Percentiles rank a stretch among this genome's conserved stretches.
Evolutionary conservation across 306 rosid genomes (phyloP).

Genomic region (Abrus pulchellus): DNA sequence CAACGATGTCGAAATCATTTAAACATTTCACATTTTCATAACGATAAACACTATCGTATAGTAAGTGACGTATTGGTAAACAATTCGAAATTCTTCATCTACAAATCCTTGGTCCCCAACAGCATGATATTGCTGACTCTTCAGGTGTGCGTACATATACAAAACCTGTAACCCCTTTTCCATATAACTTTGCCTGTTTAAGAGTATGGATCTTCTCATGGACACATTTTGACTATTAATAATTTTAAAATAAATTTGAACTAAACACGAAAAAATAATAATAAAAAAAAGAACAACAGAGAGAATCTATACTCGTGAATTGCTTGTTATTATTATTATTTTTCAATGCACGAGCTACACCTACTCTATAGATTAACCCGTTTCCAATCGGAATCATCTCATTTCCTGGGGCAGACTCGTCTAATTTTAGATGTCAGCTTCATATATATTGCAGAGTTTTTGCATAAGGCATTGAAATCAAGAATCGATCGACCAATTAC

Average conservation of each 20-base stretch:
- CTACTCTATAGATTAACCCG: background rate
- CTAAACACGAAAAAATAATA: too few relatives aligned
- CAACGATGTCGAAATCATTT: background rate
- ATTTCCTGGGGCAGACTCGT: background rate
- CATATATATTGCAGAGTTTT: background rate
- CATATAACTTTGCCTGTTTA: too few relatives aligned
- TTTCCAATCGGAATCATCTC: background rate
- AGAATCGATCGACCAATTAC: background rate
- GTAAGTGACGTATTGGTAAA: background rate
- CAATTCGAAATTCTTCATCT: background rate
- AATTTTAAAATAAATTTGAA: too few relatives aligned
- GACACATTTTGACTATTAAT: too few relatives aligned
- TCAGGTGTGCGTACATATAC: background rate
- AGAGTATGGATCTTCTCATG: too few relatives aligned
- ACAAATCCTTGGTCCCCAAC: background rate
- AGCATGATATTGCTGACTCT: background rate
- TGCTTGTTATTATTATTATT: too few relatives aligned
- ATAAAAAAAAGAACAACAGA: too few relatives aligned
- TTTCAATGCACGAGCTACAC: background rate
- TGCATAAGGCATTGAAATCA: background rate
- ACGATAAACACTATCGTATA: background rate
- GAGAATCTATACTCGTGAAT: too few relatives aligned
- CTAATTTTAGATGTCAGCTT: background rate
- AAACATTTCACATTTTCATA: background rate
- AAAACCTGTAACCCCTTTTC: background rate